Evolutionary conservation across 306 rosid genomes (phyloP).

Genomic region (Vigna unguiculata): DNA sequence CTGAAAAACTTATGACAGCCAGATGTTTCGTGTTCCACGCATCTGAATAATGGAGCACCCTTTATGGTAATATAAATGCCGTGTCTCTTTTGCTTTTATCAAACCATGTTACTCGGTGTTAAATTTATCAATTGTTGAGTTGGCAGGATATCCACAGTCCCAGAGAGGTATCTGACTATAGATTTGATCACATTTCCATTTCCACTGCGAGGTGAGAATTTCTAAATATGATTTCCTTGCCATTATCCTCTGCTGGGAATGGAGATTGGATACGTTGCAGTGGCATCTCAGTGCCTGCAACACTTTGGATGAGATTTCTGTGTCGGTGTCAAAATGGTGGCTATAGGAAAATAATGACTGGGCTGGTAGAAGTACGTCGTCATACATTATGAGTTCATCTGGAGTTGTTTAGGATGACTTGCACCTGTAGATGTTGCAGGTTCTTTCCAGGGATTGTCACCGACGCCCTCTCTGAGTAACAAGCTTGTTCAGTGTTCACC

Average conservation of each 20-base stretch:
- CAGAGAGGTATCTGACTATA: constrained; percentile 54
- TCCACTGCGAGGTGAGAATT: constrained; percentile 58
- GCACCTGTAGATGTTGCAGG: constrained; percentile 46
- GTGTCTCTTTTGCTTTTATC: constrained; percentile 16
- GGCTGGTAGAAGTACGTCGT: constrained; percentile 35
- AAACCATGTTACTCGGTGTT: constrained; percentile 22
- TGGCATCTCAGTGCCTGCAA: constrained; percentile 41
- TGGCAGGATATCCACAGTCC: constrained; percentile 69
- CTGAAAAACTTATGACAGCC: constrained; percentile 60
- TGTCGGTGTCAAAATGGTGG: constrained; percentile 42
- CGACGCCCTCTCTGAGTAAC: constrained; percentile 30
- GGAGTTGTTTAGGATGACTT: constrained; percentile 44
- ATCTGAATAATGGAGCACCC: constrained; percentile 46
- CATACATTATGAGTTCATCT: constrained; percentile 23
- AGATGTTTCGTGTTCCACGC: constrained; percentile 57
- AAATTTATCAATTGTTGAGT: constrained; percentile 40
- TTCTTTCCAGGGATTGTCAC: constrained; percentile 35
- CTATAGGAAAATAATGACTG: constrained; percentile 42
- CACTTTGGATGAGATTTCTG: constrained; percentile 39
- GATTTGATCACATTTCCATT: constrained; percentile 52
- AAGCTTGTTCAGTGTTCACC: constrained; percentile 34
- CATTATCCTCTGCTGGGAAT: constrained; percentile 39
- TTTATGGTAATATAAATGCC: constrained; percentile 52
- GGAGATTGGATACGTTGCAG: constrained; percentile 49
- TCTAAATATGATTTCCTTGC: constrained; percentile 29